phyloP scores from a whole-genome alignment of 176 grass and related monocot genomes.

The Poa annua region DNA sequence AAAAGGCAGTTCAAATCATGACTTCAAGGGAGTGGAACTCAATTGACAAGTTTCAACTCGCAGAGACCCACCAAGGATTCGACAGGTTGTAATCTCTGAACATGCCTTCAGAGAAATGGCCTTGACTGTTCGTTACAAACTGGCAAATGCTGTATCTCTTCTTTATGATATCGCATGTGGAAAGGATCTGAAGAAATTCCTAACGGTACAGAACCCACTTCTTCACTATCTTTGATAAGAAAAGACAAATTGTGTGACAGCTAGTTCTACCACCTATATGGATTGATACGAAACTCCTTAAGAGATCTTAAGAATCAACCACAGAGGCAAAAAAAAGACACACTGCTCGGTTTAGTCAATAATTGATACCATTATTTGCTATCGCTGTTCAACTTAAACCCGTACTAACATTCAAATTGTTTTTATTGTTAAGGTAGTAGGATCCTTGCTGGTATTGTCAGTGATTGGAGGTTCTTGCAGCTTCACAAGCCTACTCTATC shows the following conservation, averaged over 20 bases:
- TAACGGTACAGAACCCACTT: slow-evolving; percentile 54
- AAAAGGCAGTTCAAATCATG: neutral
- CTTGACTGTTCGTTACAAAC: slow-evolving; percentile 60
- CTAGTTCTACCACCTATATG: neutral
- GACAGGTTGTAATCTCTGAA: slow-evolving; percentile 64
- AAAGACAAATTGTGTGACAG: neutral
- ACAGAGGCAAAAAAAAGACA: neutral
- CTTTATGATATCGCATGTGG: slow-evolving; percentile 80
- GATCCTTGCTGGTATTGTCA: slow-evolving; percentile 68
- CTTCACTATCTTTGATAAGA: slow-evolving; percentile 23
- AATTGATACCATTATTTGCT: slow-evolving; percentile 14
- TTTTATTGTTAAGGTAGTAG: slow-evolving; percentile 54
- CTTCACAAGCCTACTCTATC: slow-evolving; percentile 72
- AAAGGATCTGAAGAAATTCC: slow-evolving; percentile 84
- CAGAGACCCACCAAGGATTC: slow-evolving; percentile 63
- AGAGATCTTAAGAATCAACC: slow-evolving; percentile 17
- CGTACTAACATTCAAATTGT: slow-evolving; percentile 33
- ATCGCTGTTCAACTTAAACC: neutral
- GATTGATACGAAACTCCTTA: neutral
- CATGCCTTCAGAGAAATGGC: slow-evolving; percentile 58
- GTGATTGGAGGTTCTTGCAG: slow-evolving; percentile 75
- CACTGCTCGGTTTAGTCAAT: neutral
- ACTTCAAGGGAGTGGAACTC: neutral
- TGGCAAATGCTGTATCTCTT: slow-evolving; percentile 17
- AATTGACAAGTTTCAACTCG: neutral